Evolutionary conservation across 306 rosid species (phyloP).

Genomic region (Malus asiatica): DNA sequence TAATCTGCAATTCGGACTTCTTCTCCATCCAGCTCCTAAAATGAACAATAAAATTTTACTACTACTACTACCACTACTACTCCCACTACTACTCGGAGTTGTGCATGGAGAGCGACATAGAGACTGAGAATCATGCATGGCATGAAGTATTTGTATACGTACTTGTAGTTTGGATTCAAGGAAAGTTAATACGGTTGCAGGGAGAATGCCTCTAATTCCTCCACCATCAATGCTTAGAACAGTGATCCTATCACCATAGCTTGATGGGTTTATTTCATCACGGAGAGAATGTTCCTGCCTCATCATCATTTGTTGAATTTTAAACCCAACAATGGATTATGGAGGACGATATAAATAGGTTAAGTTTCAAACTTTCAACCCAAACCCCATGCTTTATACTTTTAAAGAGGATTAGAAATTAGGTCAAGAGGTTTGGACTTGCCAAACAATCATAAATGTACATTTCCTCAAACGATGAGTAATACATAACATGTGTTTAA

Average conservation of each 20-base stretch:
- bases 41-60: too few relatives aligned
- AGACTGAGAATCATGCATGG: too few relatives aligned
- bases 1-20: slow-evolving; percentile 23
- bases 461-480: not conserved
- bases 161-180: slow-evolving; percentile 9
- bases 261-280: slow-evolving; percentile 1
- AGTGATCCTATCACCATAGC: slow-evolving; percentile 3
- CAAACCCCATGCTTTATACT: not conserved
- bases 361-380: not conserved
- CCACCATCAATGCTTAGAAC: slow-evolving; percentile 9
- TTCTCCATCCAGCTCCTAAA: slow-evolving; percentile 21
- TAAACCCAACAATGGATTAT: not conserved
- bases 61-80: too few relatives aligned
- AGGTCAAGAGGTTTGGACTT: too few relatives aligned
- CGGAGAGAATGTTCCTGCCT: not conserved
- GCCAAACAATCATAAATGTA: not conserved
- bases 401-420: not conserved
- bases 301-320: not conserved
- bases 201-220: slow-evolving; percentile 5
- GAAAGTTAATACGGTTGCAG: not conserved
- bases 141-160: not conserved
- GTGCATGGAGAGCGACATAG: too few relatives aligned
- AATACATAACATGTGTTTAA: not conserved
- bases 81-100: too few relatives aligned
- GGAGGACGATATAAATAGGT: not conserved